Evolutionary conservation across 2,329 filamentous ascomycete species (phyloP).

Genomic region (Lasiodiplodia hormozganensis): DNA sequence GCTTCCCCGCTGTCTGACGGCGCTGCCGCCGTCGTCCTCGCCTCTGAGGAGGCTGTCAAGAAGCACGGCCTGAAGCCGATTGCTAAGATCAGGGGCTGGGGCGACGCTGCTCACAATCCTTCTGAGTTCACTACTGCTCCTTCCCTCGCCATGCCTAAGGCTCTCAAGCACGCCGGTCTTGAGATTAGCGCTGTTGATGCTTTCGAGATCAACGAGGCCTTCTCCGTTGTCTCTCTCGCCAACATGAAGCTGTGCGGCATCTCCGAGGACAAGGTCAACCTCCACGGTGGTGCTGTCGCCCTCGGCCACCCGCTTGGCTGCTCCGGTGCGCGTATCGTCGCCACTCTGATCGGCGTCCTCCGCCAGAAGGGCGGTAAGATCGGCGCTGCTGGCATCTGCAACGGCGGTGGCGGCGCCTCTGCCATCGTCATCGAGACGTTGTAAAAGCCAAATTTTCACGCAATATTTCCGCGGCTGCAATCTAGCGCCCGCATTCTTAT

Average conservation of each 20-base stretch:
- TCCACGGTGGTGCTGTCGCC: slow-evolving; percentile 93
- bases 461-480: background rate
- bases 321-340: slow-evolving; percentile 91
- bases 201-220: slow-evolving; percentile 99
- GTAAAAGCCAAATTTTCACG: slow-evolving; percentile 36
- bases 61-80: slow-evolving; percentile 89
- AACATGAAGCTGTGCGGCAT: slow-evolving; percentile 92
- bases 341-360: slow-evolving; percentile 87
- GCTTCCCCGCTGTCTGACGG: slow-evolving; percentile 96
- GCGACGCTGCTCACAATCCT: slow-evolving; percentile 87
- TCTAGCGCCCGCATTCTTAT: background rate
- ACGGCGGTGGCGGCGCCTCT: slow-evolving; percentile 94
- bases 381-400: slow-evolving; percentile 94
- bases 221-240: slow-evolving; percentile 93
- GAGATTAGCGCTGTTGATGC: slow-evolving; percentile 80
- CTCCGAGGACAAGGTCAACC: slow-evolving; percentile 85
- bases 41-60: slow-evolving; percentile 93
- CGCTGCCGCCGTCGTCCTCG: slow-evolving; percentile 88
- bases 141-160: slow-evolving; percentile 94
- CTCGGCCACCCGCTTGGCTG: slow-evolving; percentile 94
- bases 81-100: slow-evolving; percentile 97
- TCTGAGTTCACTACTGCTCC: slow-evolving; percentile 96
- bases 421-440: slow-evolving; percentile 83
- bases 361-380: slow-evolving; percentile 92
- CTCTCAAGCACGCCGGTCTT: slow-evolving; percentile 90